Evolutionary conservation across 2,329 filamentous ascomycete genomes (phyloP).

Genomic region (Nannizzia gypsea): DNA sequence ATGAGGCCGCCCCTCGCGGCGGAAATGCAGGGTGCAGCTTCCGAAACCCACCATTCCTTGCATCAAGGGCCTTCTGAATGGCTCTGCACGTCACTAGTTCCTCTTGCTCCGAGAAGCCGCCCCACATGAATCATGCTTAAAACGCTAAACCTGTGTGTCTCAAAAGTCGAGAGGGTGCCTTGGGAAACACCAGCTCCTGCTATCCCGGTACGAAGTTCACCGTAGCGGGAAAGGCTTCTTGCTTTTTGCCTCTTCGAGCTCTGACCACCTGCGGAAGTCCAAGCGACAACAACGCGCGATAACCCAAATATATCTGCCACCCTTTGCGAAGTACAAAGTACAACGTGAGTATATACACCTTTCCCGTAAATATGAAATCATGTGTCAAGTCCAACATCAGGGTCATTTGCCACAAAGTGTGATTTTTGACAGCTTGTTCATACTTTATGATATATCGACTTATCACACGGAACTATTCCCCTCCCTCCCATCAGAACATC

Average conservation of each 20-base stretch:
- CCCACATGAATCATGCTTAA: background rate
- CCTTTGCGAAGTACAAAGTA: too few relatives aligned
- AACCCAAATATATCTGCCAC: background rate
- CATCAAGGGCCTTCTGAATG: background rate
- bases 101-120: background rate
- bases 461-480: background rate
- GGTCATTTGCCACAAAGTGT: background rate
- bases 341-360: too few relatives aligned
- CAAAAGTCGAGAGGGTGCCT: background rate
- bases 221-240: background rate
- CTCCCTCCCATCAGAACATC: background rate
- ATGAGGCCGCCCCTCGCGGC: conserved; percentile 2
- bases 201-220: background rate
- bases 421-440: background rate
- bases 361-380: too few relatives aligned
- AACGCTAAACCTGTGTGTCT: background rate
- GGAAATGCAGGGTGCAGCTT: background rate
- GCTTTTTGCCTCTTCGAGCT: background rate
- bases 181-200: background rate
- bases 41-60: conserved; percentile 2
- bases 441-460: conserved; percentile 2
- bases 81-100: conserved; percentile 1
- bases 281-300: background rate
- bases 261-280: background rate
- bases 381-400: background rate